These are phyloP conservation scores for Fusarium mangiferae DNA, from an alignment of 2,329 filamentous ascomycete species.

Conservation along the genomic window DNA sequence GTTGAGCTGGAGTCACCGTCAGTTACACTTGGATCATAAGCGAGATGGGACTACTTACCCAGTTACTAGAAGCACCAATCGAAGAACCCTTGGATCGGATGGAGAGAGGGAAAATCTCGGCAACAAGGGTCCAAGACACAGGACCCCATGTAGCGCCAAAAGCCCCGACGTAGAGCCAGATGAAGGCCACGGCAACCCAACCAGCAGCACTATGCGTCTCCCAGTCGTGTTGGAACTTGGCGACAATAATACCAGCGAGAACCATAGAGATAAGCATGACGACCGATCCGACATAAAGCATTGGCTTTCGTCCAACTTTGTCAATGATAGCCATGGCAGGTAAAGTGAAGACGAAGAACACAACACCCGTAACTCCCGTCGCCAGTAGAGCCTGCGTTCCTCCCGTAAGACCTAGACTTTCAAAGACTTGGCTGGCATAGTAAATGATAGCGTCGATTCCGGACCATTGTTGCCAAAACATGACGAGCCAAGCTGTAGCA, in stretches of 20 bases:
- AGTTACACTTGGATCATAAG: not conserved
- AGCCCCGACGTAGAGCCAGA: constrained; percentile 62
- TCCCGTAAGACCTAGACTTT: constrained; percentile 68
- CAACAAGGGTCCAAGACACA: constrained; percentile 59
- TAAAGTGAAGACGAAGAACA: constrained; percentile 63
- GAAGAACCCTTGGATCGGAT: constrained; percentile 56
- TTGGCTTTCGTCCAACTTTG: constrained; percentile 53
- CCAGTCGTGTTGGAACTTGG: constrained; percentile 37
- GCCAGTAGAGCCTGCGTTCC: constrained; percentile 70
- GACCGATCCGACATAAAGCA: constrained; percentile 50
- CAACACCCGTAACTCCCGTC: constrained; percentile 76
- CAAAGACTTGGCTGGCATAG: constrained; percentile 66
- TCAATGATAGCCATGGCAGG: constrained; percentile 52
- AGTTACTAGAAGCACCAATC: constrained; percentile 55
- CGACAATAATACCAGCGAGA: constrained; percentile 22
- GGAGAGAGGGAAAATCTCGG: constrained; percentile 58
- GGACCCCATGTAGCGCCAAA: constrained; percentile 57
- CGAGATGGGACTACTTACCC: constrained; percentile 37
- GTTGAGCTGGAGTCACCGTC: constrained; percentile 40
- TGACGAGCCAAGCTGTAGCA: constrained; percentile 68
- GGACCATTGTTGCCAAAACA: constrained; percentile 65
- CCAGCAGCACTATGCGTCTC: constrained; percentile 48
- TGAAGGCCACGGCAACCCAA: constrained; percentile 51
- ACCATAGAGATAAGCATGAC: constrained; percentile 47
- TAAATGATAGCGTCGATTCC: constrained; percentile 52